These are phyloP conservation scores for Ogataea naganishii DNA, from an alignment of 805 yeast species.

Conservation along the genomic window DNA sequence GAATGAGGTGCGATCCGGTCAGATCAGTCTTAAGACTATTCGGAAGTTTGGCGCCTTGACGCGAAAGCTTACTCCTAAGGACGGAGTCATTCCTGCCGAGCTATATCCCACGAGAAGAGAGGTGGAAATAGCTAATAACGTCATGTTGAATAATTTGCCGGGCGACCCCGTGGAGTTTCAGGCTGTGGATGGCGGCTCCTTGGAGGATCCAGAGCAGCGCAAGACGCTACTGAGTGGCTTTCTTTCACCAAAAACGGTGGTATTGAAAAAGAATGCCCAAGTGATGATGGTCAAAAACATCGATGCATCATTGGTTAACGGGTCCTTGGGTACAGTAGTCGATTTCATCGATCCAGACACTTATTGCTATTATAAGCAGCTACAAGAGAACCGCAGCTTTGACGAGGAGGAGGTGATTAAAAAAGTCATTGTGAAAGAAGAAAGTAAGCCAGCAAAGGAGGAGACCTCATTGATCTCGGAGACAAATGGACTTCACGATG, in stretches of 20 bases:
- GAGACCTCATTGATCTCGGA: constrained; percentile 9
- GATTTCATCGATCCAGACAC: constrained; percentile 40
- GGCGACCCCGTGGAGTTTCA: constrained; percentile 34
- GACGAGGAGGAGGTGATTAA: constrained; percentile 15
- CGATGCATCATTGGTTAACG: constrained; percentile 67
- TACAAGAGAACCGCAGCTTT: constrained; percentile 8
- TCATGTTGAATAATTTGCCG: constrained; percentile 36
- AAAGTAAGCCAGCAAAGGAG: constrained; percentile 7
- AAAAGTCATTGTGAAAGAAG: constrained; percentile 4
- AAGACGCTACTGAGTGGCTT: constrained; percentile 44
- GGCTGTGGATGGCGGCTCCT: constrained; percentile 48
- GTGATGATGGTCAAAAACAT: constrained; percentile 77
- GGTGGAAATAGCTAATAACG: constrained; percentile 57
- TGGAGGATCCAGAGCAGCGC: constrained; percentile 30
- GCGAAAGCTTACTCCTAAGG: constrained; percentile 41
- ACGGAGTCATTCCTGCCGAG: constrained; percentile 66
- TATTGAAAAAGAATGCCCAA: constrained; percentile 64
- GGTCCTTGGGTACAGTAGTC: constrained; percentile 60
- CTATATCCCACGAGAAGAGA: constrained; percentile 66
- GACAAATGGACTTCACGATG: constrained; percentile 12
- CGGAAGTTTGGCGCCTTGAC: constrained; percentile 40
- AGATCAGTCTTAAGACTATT: constrained; percentile 37
- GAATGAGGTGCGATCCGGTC: constrained; percentile 64
- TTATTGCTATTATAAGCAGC: constrained; percentile 28
- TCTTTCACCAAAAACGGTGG: constrained; percentile 49